Percentiles rank a stretch among this genome's conserved stretches.
Evolutionary conservation across 2,329 filamentous ascomycete genomes (phyloP).

Genomic region (Incumbomyces delicatus): DNA sequence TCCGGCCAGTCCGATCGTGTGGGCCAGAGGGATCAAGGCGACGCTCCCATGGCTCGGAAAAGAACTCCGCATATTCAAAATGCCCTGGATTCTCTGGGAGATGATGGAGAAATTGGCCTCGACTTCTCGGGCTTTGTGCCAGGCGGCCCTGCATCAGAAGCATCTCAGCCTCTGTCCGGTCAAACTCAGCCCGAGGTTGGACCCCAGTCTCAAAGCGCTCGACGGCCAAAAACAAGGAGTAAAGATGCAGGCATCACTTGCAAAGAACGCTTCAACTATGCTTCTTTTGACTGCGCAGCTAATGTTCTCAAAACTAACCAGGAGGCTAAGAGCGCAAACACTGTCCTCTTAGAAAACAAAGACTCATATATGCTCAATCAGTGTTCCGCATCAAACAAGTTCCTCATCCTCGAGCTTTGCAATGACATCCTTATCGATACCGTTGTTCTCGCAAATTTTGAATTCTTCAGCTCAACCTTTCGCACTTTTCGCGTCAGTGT

Average conservation of each 20-base stretch:
- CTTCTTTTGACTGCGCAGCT: constrained; percentile 92
- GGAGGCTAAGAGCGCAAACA: constrained; percentile 76
- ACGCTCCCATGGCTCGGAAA: constrained; percentile 28
- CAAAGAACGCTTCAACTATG: constrained; percentile 95
- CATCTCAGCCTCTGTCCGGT: constrained; percentile 14
- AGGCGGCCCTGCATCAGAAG: constrained; percentile 27
- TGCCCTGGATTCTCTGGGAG: constrained; percentile 68
- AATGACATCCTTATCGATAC: constrained; percentile 83
- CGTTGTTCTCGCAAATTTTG: constrained; percentile 93
- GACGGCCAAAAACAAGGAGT: constrained; percentile 54
- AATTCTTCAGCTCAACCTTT: constrained; percentile 98
- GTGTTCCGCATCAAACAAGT: constrained; percentile 79
- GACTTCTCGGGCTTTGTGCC: constrained; percentile 56
- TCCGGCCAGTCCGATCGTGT: constrained; percentile 67
- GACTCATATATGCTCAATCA: constrained; percentile 97
- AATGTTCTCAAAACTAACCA: constrained; percentile 84
- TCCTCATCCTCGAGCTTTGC: constrained; percentile 87
- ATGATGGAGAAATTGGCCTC: constrained; percentile 77
- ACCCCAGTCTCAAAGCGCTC: constrained; percentile 36
- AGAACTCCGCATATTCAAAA: constrained; percentile 51
- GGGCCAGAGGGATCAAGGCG: constrained; percentile 41
- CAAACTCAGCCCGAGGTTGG: constrained; percentile 20
- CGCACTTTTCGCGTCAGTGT: constrained; percentile 84
- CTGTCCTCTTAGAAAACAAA: constrained; percentile 90
- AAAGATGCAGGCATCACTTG: constrained; percentile 96